A percentile compares a stretch with the other conserved stretches of the same genome.
Evolutionary conservation across 306 rosid genomes (phyloP).

Genomic region (Comarum palustre): DNA sequence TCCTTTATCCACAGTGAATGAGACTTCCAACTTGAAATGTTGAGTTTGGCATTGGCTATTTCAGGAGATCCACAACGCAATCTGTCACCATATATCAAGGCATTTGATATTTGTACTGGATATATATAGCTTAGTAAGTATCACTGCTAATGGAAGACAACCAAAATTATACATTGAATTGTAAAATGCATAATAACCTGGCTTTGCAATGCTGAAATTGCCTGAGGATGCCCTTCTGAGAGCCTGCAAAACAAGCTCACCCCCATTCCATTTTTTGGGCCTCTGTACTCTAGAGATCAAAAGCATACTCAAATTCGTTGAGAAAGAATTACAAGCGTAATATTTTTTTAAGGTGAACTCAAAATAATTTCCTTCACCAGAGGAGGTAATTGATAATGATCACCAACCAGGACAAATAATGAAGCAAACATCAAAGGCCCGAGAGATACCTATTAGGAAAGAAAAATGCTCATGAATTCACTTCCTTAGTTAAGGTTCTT

Average conservation of each 20-base stretch:
- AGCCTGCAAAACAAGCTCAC: conserved; percentile 87
- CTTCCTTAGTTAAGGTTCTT: not conserved
- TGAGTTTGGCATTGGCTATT: conserved; percentile 69
- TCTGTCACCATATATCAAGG: conserved; percentile 86
- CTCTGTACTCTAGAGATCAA: conserved; percentile 63
- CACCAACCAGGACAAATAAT: conserved; percentile 84
- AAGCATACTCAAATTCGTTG: conserved; percentile 5
- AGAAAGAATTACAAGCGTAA: not conserved
- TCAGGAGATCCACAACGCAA: conserved; percentile 84
- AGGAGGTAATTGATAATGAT: conserved; percentile 95
- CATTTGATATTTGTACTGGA: conserved; percentile 83
- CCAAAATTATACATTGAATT: not conserved
- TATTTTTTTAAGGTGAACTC: not conserved
- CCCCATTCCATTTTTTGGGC: conserved; percentile 95
- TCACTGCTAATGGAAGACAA: conserved; percentile 9
- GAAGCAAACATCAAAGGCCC: conserved; percentile 93
- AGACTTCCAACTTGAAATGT: conserved; percentile 41
- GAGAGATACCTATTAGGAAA: conserved; percentile 67
- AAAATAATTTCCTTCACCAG: conserved; percentile 63
- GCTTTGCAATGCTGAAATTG: conserved; percentile 80
- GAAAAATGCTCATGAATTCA: conserved; percentile 15
- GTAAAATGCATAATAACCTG: conserved; percentile 49
- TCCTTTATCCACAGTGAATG: conserved; percentile 65
- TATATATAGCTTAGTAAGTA: conserved; percentile 32
- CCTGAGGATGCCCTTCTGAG: conserved; percentile 90